Evolutionary conservation across 768 basidiomycete species (phyloP).

Genomic region (Serendipita sp.): DNA sequence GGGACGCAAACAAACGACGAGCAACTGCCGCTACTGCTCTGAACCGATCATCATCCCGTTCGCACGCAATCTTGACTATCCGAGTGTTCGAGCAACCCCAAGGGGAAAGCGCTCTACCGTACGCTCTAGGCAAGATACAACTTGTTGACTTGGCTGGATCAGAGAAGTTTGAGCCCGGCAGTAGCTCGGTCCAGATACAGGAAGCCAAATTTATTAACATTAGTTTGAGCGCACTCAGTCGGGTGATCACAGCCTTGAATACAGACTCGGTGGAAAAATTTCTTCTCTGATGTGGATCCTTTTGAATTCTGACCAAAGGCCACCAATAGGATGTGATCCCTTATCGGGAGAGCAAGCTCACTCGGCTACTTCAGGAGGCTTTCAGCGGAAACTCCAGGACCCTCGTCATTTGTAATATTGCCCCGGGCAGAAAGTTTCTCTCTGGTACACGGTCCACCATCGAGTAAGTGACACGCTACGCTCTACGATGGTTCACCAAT

Average conservation of each 20-base stretch:
- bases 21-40: slow-evolving; percentile 77
- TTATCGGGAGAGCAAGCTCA: slow-evolving; percentile 80
- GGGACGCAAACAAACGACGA: slow-evolving; percentile 56
- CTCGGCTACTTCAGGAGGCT: slow-evolving; percentile 78
- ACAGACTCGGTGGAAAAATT: slow-evolving; percentile 6
- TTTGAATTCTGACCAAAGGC: not conserved
- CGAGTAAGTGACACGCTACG: slow-evolving; percentile 35
- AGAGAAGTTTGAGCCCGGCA: slow-evolving; percentile 52
- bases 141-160: slow-evolving; percentile 83
- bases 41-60: slow-evolving; percentile 72
- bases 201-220: slow-evolving; percentile 86
- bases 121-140: slow-evolving; percentile 57
- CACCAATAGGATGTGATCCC: slow-evolving; percentile 55
- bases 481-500: not conserved
- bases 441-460: slow-evolving; percentile 83
- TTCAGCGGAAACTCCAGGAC: slow-evolving; percentile 70
- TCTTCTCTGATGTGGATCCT: not conserved
- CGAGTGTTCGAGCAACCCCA: slow-evolving; percentile 25
- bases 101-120: slow-evolving; percentile 24
- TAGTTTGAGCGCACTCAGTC: slow-evolving; percentile 70
- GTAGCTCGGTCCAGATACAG: slow-evolving; percentile 73
- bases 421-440: slow-evolving; percentile 65
- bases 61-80: slow-evolving; percentile 74
- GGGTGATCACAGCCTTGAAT: slow-evolving; percentile 72
- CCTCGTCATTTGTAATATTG: slow-evolving; percentile 72